A percentile compares a stretch with the other conserved stretches of the same genome.
These are phyloP conservation scores for Abrus pulchellus DNA, from an alignment of 306 rosid species.

Conservation along the genomic window DNA sequence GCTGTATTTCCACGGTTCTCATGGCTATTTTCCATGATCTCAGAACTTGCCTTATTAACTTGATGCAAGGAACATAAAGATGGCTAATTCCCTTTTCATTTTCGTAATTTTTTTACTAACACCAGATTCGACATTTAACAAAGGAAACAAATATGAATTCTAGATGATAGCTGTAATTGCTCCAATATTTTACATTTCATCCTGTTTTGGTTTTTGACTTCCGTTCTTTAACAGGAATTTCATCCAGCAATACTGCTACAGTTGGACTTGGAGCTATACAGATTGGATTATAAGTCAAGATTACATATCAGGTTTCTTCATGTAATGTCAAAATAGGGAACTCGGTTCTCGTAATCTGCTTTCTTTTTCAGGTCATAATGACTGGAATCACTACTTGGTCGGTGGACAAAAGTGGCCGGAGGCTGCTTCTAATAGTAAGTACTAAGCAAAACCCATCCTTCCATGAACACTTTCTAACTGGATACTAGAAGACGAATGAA, in stretches of 20 bases:
- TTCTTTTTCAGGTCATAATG: slow-evolving; percentile 64
- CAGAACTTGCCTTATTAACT: too few relatives aligned
- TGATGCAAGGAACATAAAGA: too few relatives aligned
- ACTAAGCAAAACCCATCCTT: slow-evolving; percentile 23
- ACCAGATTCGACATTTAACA: too few relatives aligned
- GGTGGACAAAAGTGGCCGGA: slow-evolving; percentile 83
- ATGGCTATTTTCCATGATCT: too few relatives aligned
- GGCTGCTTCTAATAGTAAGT: slow-evolving; percentile 76
- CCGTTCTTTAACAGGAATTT: slow-evolving; percentile 65
- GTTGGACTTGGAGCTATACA: slow-evolving; percentile 81
- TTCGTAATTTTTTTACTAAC: not conserved
- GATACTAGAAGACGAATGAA: slow-evolving; percentile 10
- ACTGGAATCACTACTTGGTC: slow-evolving; percentile 83
- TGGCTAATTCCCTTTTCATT: not conserved
- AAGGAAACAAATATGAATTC: slow-evolving; percentile 28
- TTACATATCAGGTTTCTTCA: not conserved
- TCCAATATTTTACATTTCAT: slow-evolving; percentile 17
- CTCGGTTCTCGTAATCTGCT: slow-evolving; percentile 28
- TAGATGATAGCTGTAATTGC: slow-evolving; percentile 6
- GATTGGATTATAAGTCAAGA: slow-evolving; percentile 49
- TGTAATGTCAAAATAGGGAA: not conserved
- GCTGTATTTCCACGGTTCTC: too few relatives aligned
- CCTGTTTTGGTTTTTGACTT: slow-evolving; percentile 46
- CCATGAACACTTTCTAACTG: not conserved
- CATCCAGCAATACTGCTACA: slow-evolving; percentile 72